Conservation (phyloP, 352 stramenopile genomes). For the Phytophthora ramorum region DNA sequence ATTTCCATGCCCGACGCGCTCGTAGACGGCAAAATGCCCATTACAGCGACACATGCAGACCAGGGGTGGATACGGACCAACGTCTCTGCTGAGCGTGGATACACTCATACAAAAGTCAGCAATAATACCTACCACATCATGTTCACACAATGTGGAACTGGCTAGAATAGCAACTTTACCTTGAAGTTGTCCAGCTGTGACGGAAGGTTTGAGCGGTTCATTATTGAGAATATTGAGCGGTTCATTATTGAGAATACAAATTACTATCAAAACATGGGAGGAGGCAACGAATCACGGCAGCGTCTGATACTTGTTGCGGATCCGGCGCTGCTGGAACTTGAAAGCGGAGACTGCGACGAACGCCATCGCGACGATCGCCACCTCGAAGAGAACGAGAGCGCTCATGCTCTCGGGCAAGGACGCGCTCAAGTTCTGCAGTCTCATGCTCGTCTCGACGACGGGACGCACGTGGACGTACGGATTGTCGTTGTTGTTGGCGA, state of each 20-base stretch:
- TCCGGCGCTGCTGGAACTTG: constrained; percentile 38
- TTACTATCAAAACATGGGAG: constrained; percentile 9
- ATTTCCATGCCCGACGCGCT: constrained; percentile 10
- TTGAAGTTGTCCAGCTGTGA: constrained; percentile 14
- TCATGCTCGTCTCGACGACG: constrained; percentile 9
- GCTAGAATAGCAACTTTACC: constrained; percentile 20
- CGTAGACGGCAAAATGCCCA: constrained; percentile 14
- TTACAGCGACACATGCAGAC: constrained; percentile 14
- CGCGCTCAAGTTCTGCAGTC: constrained; percentile 25
- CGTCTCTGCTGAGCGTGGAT: constrained; percentile 3
- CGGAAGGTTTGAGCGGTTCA: neutral
- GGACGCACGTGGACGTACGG: constrained; percentile 28
- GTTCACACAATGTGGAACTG: constrained; percentile 3
- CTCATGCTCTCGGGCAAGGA: constrained; percentile 33
- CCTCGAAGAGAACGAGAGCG: constrained; percentile 34
- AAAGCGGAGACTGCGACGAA: constrained; percentile 27
- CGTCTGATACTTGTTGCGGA: constrained; percentile 30
- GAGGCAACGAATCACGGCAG: constrained; percentile 3
- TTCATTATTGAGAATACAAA: constrained; percentile 7
- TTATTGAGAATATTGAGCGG: neutral
- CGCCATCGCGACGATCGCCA: constrained; percentile 19
- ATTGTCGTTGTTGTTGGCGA: constrained; percentile 22
- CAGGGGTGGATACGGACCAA: neutral
- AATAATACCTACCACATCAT: neutral
- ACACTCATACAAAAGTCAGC: constrained; percentile 10